A percentile compares a stretch with the other conserved stretches of the same genome.
phyloP scores from a whole-genome alignment of 495 filamentous ascomycete species.

The Hypoxylon trugodes region DNA sequence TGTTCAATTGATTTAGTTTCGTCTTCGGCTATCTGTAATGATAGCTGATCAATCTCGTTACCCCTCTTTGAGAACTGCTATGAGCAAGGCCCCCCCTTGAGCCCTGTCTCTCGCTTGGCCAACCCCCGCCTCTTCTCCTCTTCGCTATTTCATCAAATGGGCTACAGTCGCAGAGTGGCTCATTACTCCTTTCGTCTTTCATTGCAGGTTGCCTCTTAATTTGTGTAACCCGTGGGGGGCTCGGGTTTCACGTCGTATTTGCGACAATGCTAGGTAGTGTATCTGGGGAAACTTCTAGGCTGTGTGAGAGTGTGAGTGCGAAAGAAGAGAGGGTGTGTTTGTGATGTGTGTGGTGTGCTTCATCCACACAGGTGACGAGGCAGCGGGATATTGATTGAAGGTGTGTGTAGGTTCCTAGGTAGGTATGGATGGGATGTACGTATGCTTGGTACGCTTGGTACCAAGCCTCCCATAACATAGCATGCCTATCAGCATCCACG shows the following conservation, averaged over 20 bases:
- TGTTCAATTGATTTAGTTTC: constrained; percentile 35
- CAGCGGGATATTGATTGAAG: no score
- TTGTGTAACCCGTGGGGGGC: constrained; percentile 33
- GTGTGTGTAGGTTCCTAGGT: constrained; percentile 5
- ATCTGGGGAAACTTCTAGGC: constrained; percentile 28
- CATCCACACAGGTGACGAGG: constrained; percentile 10
- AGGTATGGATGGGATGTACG: constrained; percentile 10
- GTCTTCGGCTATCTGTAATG: constrained; percentile 36
- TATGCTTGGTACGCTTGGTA: no score
- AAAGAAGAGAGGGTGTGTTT: no score
- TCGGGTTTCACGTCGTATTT: constrained; percentile 34
- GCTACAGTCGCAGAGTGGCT: constrained; percentile 30
- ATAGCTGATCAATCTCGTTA: constrained; percentile 39
- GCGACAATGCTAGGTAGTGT: constrained; percentile 28
- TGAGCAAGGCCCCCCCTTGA: neutral
- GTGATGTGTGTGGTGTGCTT: no score
- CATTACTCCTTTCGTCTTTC: constrained; percentile 34
- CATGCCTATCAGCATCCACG: no score
- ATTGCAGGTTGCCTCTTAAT: constrained; percentile 37
- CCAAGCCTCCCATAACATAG: no score
- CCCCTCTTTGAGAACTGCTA: constrained; percentile 26
- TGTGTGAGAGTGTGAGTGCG: no score
- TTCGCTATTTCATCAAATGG: neutral
- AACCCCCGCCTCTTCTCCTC: constrained; percentile 7
- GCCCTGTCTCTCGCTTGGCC: constrained; percentile 19